Base-by-base conservation (phyloP, 495 filamentous ascomycete species). In the Acidomyces sp. region DNA sequence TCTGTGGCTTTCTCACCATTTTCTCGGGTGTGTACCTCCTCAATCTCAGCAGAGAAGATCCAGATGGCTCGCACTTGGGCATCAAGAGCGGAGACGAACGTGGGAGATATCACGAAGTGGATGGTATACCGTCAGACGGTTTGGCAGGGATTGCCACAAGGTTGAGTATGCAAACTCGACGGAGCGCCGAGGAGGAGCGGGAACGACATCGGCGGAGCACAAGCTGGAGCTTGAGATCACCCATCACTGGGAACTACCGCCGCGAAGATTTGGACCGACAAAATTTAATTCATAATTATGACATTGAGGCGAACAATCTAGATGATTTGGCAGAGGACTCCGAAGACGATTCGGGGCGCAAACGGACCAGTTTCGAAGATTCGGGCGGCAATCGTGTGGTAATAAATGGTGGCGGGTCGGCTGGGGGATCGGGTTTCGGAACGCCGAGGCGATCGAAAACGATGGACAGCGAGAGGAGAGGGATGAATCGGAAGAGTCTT, bases 1-100 rank as follows among this genome's bases (percentile, higher is more conserved):
- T 97, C 34, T 85, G 78, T 54, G 90, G 90, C 40, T 97, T 97
- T 68, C 74, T 97, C 34, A 74, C 94, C 43, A 97, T 94, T 45
- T 97, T 97, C 62, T 79, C 88, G 2, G 90, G 90, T 28, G 90
- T 97, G 27, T 97, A 97, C 60, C 78, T 97, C 4, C 75, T 97
- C 50, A 96, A 96, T 54, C 78, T 96, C 21, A 93, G 85, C 6
- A 80, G 92, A 39, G 69, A 75, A 46, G 90, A 97, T 55, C 86
- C 90, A 0, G 75, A 93, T 46, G 92, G 90, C 15, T 74, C 65
- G 28, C 49, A 77, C 48, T 65, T 85, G 17, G 78, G 77, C 20
- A 48, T 48, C 25, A n/a, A 15, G 2, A 39, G 13, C 40, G 34
- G 22, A n/a, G 24, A 25, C 15, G 4, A 22, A 9, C 66, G 70